Conservation (phyloP, 2,329 filamentous ascomycete species). For the Colletotrichum sp. region DNA sequence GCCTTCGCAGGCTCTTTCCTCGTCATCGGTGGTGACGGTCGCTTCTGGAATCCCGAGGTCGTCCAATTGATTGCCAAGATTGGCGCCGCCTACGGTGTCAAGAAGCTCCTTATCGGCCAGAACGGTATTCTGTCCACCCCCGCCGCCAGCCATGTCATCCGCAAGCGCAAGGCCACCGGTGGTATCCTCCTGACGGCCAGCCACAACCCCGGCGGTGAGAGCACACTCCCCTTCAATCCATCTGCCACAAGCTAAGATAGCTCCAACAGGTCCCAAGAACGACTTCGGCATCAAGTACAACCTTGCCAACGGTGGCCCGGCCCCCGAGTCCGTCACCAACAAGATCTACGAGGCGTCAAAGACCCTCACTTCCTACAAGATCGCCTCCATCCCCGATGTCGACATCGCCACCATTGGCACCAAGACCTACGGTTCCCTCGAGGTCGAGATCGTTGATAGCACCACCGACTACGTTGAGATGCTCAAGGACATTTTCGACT, state of each 20-base stretch:
- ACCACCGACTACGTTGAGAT: conserved; percentile 90
- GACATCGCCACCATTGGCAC: conserved; percentile 85
- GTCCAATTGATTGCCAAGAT: conserved; percentile 98
- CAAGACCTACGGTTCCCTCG: conserved; percentile 82
- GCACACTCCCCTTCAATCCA: background rate
- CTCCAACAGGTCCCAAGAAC: conserved; percentile 75
- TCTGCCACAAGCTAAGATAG: conserved; percentile 2
- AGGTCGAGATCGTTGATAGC: conserved; percentile 95
- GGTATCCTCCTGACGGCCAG: conserved; percentile 96
- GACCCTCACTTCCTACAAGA: conserved; percentile 89
- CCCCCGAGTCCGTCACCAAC: conserved; percentile 95
- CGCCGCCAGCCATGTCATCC: conserved; percentile 93
- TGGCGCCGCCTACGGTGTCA: conserved; percentile 93
- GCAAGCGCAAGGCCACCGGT: conserved; percentile 92
- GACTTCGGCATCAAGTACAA: conserved; percentile 99
- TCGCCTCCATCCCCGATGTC: conserved; percentile 84
- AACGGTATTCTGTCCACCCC: conserved; percentile 96
- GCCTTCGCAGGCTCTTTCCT: conserved; percentile 70
- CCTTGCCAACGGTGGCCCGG: conserved; percentile 92
- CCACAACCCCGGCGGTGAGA: conserved; percentile 94
- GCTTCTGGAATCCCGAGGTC: conserved; percentile 96
- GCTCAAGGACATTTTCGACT: conserved; percentile 99
- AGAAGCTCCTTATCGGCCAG: conserved; percentile 97
- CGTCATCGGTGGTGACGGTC: conserved; percentile 96
- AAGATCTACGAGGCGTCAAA: conserved; percentile 96